These are phyloP conservation scores for Colletotrichum sublineola DNA, from an alignment of 2,329 filamentous ascomycete species.

Conservation along the genomic window DNA sequence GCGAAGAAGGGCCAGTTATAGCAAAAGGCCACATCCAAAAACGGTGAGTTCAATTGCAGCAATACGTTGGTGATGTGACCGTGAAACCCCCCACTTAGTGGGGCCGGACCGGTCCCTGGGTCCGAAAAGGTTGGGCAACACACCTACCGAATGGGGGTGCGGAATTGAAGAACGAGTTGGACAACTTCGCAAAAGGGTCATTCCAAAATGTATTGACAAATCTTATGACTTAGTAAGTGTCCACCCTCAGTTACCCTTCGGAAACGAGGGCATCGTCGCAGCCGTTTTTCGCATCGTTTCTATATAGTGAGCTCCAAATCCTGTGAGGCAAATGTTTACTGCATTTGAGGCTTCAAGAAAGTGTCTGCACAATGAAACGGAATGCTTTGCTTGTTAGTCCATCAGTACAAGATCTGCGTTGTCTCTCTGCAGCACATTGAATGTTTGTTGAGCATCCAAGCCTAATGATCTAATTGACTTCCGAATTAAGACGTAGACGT, in stretches of 20 bases:
- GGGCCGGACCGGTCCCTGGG: background rate
- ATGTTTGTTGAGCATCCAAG: background rate
- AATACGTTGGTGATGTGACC: background rate
- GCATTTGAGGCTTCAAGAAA: background rate
- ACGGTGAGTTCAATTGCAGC: background rate
- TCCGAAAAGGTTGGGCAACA: background rate
- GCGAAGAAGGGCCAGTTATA: too few species aligned
- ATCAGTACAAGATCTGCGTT: background rate
- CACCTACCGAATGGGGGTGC: background rate
- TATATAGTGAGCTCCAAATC: background rate
- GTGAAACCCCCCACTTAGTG: background rate
- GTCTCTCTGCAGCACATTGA: background rate
- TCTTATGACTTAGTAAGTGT: background rate
- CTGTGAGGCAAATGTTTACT: background rate
- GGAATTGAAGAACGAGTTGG: background rate
- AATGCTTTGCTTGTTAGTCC: background rate
- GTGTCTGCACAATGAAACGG: background rate
- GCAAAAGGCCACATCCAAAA: background rate
- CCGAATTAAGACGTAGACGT: background rate
- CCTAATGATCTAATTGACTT: background rate
- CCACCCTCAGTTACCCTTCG: too few species aligned
- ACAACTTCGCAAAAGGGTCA: background rate
- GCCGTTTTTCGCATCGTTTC: background rate
- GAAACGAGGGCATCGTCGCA: background rate
- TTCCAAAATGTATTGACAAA: background rate